Percentiles rank a stretch among this genome's conserved stretches.
Evolutionary conservation across 192 early-diverging fungal genomes (phyloP).

Genomic region (Coemansia asiatica): DNA sequence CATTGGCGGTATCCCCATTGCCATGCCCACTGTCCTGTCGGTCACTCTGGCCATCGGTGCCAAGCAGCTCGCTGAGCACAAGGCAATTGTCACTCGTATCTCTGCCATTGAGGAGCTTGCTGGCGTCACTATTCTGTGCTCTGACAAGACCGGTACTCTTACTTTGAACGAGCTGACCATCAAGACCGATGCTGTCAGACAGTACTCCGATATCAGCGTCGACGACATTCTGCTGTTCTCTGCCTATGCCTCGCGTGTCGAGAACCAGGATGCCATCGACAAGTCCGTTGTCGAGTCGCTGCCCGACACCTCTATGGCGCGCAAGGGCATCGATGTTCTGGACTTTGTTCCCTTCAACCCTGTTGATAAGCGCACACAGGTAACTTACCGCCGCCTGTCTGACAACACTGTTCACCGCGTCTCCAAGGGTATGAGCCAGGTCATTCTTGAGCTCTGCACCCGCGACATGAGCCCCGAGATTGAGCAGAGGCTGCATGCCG

Average conservation of each 20-base stretch:
- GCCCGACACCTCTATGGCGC: constrained; percentile 58
- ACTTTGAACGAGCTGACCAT: constrained; percentile 83
- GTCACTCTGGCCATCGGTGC: constrained; percentile 80
- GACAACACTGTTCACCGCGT: constrained; percentile 68
- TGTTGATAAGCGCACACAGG: constrained; percentile 75
- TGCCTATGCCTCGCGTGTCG: constrained; percentile 73
- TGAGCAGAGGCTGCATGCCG: constrained; percentile 61
- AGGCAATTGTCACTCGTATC: constrained; percentile 79
- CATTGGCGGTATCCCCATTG: constrained; percentile 82
- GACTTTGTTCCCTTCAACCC: constrained; percentile 76
- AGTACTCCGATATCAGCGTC: constrained; percentile 62
- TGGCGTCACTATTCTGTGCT: constrained; percentile 81
- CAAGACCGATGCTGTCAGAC: constrained; percentile 66
- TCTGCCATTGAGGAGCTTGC: constrained; percentile 79
- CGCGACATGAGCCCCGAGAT: constrained; percentile 67
- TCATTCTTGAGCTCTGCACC: constrained; percentile 70
- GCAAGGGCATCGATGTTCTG: constrained; percentile 65
- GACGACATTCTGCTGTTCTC: constrained; percentile 67
- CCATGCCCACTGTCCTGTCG: constrained; percentile 77
- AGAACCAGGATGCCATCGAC: constrained; percentile 83
- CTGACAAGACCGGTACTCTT: no score
- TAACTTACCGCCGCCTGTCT: constrained; percentile 64
- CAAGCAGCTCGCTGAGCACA: constrained; percentile 78
- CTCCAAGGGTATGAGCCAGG: constrained; percentile 74
- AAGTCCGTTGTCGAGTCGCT: constrained; percentile 70